Percentiles rank a stretch among this genome's conserved stretches.
Evolutionary conservation across 2,329 filamentous ascomycete genomes (phyloP).

Genomic region (Lomentospora prolificans): DNA sequence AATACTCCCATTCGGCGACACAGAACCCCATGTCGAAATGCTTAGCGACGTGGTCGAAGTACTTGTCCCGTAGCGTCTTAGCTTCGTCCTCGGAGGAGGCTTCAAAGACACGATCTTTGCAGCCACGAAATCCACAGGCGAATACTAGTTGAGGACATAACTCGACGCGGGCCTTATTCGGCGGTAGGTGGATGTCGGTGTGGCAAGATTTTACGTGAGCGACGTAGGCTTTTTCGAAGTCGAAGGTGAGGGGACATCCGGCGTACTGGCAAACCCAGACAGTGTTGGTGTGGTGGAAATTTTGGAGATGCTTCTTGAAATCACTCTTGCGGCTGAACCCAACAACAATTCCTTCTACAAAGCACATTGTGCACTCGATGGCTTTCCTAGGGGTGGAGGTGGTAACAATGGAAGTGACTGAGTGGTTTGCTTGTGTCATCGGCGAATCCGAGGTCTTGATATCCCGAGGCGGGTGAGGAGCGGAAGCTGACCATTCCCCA

Average conservation of each 20-base stretch:
- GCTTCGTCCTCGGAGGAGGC: slow-evolving; percentile 26
- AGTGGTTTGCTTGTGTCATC: slow-evolving; percentile 1
- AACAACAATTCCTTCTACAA: slow-evolving; percentile 33
- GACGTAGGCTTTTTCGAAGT: slow-evolving; percentile 34
- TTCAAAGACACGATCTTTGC: slow-evolving; percentile 33
- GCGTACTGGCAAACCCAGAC: slow-evolving; percentile 33
- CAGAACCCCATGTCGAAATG: slow-evolving; percentile 34
- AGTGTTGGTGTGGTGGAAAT: slow-evolving; percentile 33
- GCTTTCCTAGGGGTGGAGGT: slow-evolving; percentile 11
- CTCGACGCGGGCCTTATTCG: slow-evolving; percentile 29
- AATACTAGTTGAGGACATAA: slow-evolving; percentile 34
- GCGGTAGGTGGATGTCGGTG: slow-evolving; percentile 29
- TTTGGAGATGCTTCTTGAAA: slow-evolving; percentile 39
- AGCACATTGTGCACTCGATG: slow-evolving; percentile 33
- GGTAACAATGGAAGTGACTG: slow-evolving; percentile 13
- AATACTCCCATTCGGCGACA: slow-evolving; percentile 33
- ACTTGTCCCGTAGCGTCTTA: slow-evolving; percentile 27
- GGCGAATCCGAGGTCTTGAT: slow-evolving; percentile 11
- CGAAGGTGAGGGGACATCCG: slow-evolving; percentile 31
- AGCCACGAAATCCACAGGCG: slow-evolving; percentile 30
- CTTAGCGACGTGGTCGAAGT: slow-evolving; percentile 37
- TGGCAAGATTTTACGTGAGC: slow-evolving; percentile 33
- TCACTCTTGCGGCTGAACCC: slow-evolving; percentile 37
- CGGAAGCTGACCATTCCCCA: slow-evolving; percentile 8
- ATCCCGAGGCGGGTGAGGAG: slow-evolving; percentile 4